These are phyloP conservation scores for Macroventuria anomochaeta DNA, from an alignment of 2,329 filamentous ascomycete species.

Conservation along the genomic window DNA sequence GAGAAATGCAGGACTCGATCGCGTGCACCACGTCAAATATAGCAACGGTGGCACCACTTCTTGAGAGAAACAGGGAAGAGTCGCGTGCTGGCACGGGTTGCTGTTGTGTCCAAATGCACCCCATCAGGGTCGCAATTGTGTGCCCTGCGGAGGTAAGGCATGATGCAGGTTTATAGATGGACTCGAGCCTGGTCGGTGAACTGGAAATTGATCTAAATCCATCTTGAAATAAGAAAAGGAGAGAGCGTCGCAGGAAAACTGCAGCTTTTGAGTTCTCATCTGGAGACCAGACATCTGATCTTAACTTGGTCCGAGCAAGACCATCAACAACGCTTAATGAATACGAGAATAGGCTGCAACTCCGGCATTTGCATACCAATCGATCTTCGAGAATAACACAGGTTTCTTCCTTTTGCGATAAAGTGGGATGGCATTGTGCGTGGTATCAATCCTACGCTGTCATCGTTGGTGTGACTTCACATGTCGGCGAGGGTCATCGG, in stretches of 20 bases:
- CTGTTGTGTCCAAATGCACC: constrained; percentile 2
- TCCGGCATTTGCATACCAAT: background rate
- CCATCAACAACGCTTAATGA: background rate
- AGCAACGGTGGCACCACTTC: constrained; percentile 4
- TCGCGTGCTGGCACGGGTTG: constrained; percentile 10
- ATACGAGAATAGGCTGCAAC: background rate
- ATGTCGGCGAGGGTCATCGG: constrained; percentile 6
- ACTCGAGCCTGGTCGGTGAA: background rate
- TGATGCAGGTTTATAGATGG: background rate
- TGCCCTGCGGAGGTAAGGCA: constrained; percentile 4
- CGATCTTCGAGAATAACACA: constrained; percentile 6
- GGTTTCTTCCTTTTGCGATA: constrained; percentile 3
- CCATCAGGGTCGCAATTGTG: constrained; percentile 7
- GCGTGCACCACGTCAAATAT: constrained; percentile 10
- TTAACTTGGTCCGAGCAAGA: background rate
- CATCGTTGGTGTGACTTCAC: constrained; percentile 16
- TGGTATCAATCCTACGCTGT: constrained; percentile 17
- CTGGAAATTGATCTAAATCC: background rate
- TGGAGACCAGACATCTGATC: background rate
- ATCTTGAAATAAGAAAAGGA: background rate
- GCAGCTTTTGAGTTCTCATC: background rate
- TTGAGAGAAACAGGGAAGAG: constrained; percentile 3
- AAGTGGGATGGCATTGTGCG: constrained; percentile 3
- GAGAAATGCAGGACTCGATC: constrained; percentile 13
- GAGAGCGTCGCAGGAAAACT: background rate